Percentiles rank a stretch among this genome's conserved stretches.
These are phyloP conservation scores for Zychaea mexicana DNA, from an alignment of 371 early-diverging fungal genomes.

Conservation along the genomic window DNA sequence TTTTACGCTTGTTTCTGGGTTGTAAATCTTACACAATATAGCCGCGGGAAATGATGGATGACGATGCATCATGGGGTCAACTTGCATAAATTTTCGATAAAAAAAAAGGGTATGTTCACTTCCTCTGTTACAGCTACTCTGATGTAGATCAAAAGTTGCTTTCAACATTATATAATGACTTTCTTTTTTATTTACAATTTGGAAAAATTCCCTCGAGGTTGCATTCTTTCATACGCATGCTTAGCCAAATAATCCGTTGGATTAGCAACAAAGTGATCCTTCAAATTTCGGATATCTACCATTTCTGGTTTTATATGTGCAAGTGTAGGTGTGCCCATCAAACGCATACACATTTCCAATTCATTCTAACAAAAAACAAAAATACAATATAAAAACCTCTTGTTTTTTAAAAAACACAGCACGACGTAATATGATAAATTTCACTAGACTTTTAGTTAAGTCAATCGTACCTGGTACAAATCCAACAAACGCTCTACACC, in stretches of 20 bases:
- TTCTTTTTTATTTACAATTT: conserved; percentile 31
- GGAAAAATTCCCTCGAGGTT: conserved; percentile 34
- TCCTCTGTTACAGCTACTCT: too few species aligned
- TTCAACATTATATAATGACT: too few species aligned
- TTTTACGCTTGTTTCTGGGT: too few species aligned
- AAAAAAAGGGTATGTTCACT: too few species aligned
- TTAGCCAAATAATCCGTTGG: conserved; percentile 44
- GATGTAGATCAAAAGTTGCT: too few species aligned
- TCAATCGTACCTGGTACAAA: conserved; percentile 55
- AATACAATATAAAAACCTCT: conserved; percentile 30
- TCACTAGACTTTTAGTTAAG: too few species aligned
- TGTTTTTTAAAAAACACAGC: conserved; percentile 32
- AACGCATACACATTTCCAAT: conserved; percentile 74
- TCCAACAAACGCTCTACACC: conserved; percentile 77
- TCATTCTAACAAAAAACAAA: conserved; percentile 49
- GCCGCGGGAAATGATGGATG: too few species aligned
- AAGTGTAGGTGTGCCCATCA: conserved; percentile 70
- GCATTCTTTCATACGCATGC: conserved; percentile 44
- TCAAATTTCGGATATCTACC: conserved; percentile 58
- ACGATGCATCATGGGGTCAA: too few species aligned
- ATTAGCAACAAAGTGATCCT: conserved; percentile 45
- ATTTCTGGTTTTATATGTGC: conserved; percentile 61
- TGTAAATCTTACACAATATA: too few species aligned
- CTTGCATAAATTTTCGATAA: too few species aligned
- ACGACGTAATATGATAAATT: too few species aligned